phyloP scores from a whole-genome alignment of 441 rosid genomes.

The Erodium moschatum region DNA sequence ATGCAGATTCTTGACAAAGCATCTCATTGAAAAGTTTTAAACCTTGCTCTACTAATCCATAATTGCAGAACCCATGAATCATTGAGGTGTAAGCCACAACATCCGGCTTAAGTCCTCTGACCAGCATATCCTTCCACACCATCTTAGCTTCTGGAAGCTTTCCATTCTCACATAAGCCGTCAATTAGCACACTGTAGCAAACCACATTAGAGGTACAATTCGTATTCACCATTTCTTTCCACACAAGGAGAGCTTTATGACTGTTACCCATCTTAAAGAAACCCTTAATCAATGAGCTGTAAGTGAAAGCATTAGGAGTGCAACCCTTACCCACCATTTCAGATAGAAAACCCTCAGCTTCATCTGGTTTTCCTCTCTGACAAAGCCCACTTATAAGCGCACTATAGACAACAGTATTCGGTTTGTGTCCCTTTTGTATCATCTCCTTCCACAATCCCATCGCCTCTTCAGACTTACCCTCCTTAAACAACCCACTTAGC shows the following conservation, averaged over 20 bases:
- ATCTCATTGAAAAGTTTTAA: slow-evolving; percentile 75
- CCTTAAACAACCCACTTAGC: slow-evolving; percentile 69
- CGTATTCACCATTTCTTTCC: slow-evolving; percentile 52
- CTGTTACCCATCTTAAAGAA: slow-evolving; percentile 49
- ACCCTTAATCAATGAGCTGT: slow-evolving; percentile 84
- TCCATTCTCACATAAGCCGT: slow-evolving; percentile 70
- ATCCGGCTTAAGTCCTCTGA: slow-evolving; percentile 63
- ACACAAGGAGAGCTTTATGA: slow-evolving; percentile 59
- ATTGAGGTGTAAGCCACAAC: slow-evolving; percentile 58
- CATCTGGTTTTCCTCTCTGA: slow-evolving; percentile 52
- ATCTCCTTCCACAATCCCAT: slow-evolving; percentile 53
- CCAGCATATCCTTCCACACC: slow-evolving; percentile 70
- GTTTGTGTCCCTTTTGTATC: slow-evolving; percentile 42
- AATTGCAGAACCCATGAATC: slow-evolving; percentile 61
- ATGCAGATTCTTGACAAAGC: slow-evolving; percentile 55
- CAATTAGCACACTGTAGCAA: slow-evolving; percentile 66
- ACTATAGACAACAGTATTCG: slow-evolving; percentile 58
- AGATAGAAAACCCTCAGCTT: slow-evolving; percentile 46
- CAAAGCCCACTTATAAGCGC: slow-evolving; percentile 70
- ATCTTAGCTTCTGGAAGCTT: slow-evolving; percentile 53
- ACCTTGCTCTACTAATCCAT: slow-evolving; percentile 50
- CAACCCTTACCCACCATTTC: slow-evolving; percentile 56
- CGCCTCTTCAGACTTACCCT: slow-evolving; percentile 56
- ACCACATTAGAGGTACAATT: slow-evolving; percentile 38
- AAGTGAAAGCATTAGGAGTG: slow-evolving; percentile 66